A percentile compares a stretch with the other conserved stretches of the same genome.
Conservation (phyloP, 1,284 basidiomycete species). For the Boletus sp. region DNA sequence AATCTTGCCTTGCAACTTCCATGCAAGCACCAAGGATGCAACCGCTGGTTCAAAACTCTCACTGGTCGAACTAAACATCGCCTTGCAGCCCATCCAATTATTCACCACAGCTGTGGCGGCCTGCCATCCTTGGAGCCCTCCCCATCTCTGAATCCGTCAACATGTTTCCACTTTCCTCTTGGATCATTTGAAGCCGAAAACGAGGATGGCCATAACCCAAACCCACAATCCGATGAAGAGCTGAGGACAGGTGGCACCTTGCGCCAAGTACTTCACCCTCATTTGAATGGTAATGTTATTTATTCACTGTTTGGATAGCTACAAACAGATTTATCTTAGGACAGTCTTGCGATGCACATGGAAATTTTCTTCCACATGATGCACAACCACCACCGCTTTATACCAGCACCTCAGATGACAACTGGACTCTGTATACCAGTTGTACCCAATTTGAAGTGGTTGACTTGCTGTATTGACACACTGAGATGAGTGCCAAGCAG, state of each 20-base stretch:
- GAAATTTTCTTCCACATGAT: background rate
- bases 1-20: background rate
- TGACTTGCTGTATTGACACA: background rate
- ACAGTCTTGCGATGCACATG: too few relatives aligned
- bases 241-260: too few relatives aligned
- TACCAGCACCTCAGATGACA: background rate
- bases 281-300: too few relatives aligned
- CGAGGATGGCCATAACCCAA: too few relatives aligned
- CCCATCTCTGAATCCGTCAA: too few relatives aligned
- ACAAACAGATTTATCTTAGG: too few relatives aligned
- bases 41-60: background rate
- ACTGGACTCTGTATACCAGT: background rate
- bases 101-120: too few relatives aligned
- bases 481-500: slow-evolving; percentile 4
- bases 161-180: background rate
- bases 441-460: background rate
- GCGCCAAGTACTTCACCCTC: too few relatives aligned
- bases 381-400: background rate
- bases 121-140: too few relatives aligned
- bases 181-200: background rate
- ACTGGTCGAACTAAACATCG: background rate
- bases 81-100: background rate
- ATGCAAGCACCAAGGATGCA: background rate
- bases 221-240: too few relatives aligned
- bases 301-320: too few relatives aligned